Percentiles rank a stretch among this genome's conserved stretches.
phyloP scores from a whole-genome alignment of 2,329 filamentous ascomycete genomes.

The Arthrinium phaeospermum region DNA sequence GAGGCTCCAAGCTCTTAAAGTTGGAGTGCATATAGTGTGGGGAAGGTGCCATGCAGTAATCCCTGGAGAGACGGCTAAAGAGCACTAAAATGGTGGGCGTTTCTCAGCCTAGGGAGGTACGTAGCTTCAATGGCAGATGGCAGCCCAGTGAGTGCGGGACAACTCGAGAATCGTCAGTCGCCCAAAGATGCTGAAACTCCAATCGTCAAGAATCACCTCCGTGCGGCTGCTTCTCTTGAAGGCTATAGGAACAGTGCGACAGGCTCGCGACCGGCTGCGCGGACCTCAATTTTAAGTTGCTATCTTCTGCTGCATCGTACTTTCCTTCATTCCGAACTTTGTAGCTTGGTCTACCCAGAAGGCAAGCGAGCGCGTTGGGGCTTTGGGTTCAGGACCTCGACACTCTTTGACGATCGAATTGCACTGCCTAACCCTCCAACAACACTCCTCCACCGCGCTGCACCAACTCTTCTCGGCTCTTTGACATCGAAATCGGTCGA shows the following conservation, averaged over 20 bases:
- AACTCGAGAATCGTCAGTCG: neutral
- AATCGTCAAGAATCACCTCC: neutral
- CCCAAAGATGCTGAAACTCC: neutral
- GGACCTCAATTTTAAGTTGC: neutral
- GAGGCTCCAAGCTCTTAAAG: slow-evolving; percentile 8
- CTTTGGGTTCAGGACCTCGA: neutral
- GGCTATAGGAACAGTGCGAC: neutral
- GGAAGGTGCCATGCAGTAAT: slow-evolving; percentile 6
- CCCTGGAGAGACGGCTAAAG: neutral
- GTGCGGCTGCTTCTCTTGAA: slow-evolving; percentile 1
- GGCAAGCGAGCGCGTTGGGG: neutral
- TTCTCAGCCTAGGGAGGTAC: neutral
- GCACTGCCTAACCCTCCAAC: neutral
- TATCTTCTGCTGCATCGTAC: neutral
- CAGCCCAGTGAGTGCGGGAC: neutral
- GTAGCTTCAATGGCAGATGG: no score
- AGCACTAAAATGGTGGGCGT: neutral
- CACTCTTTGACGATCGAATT: neutral
- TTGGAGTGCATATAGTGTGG: slow-evolving; percentile 12
- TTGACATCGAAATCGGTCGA: slow-evolving; percentile 1
- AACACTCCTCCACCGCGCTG: neutral
- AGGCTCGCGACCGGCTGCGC: neutral
- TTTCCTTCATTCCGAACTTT: neutral
- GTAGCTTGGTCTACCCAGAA: neutral
- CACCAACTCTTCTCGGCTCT: slow-evolving; percentile 10